These are phyloP conservation scores for Mesembryanthemum crystallinum DNA, from an alignment of 148 eudicot species.

Conservation along the genomic window DNA sequence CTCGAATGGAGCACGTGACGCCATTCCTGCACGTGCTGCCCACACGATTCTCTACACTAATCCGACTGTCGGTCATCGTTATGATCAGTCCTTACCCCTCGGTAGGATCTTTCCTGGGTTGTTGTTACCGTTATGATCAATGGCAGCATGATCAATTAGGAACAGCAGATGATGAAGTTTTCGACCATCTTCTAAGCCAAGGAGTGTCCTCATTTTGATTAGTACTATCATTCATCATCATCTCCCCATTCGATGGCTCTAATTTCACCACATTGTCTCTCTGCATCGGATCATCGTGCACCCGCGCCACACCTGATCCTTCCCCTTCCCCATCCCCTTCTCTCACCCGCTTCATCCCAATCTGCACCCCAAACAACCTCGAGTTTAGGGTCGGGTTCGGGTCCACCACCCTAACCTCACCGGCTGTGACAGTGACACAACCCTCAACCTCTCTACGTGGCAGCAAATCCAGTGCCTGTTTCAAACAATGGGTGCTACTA, in stretches of 20 bases:
- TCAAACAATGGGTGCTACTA: slow-evolving; percentile 9
- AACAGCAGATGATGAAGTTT: not conserved
- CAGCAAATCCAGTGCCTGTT: slow-evolving; percentile 48
- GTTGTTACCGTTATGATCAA: not conserved
- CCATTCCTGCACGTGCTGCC: slow-evolving; percentile 12
- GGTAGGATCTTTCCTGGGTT: no score
- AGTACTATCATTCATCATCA: slow-evolving; percentile 20
- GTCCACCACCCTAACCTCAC: slow-evolving; percentile 20
- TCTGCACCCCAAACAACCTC: slow-evolving; percentile 58
- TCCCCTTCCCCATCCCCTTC: slow-evolving; percentile 11
- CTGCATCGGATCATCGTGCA: slow-evolving; percentile 35
- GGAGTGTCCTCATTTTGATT: slow-evolving; percentile 14
- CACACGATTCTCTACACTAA: not conserved
- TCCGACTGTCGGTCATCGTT: no score
- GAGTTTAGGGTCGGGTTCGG: slow-evolving; percentile 41
- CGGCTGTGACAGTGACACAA: slow-evolving; percentile 2
- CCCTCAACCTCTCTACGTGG: slow-evolving; percentile 28
- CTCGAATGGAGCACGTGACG: slow-evolving; percentile 11
- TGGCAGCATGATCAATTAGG: not conserved
- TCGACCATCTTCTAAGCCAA: slow-evolving; percentile 36
- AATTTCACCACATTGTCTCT: slow-evolving; percentile 48
- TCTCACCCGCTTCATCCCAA: slow-evolving; percentile 53
- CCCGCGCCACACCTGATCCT: slow-evolving; percentile 25
- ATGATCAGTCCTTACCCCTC: no score
- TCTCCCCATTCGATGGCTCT: slow-evolving; percentile 53